These are phyloP conservation scores for Hypocreales sp. DNA, from an alignment of 2,329 filamentous ascomycete genomes.

Conservation along the genomic window DNA sequence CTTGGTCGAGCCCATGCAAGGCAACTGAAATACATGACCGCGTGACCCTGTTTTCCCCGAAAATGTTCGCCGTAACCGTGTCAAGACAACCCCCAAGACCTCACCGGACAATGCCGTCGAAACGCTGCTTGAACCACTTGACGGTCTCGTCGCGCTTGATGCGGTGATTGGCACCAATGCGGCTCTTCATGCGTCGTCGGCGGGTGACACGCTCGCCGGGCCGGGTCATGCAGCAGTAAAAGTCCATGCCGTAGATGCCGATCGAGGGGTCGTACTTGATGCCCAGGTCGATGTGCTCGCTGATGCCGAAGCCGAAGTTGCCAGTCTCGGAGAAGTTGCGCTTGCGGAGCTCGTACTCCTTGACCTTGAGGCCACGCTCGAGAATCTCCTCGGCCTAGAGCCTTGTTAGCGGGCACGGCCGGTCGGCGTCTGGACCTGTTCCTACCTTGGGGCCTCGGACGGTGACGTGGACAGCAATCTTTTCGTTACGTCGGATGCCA, in stretches of 20 bases:
- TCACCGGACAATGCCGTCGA: conserved; percentile 99
- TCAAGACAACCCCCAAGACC: conserved; percentile 21
- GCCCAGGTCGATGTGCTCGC: conserved; percentile 99
- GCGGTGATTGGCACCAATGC: conserved; percentile 75
- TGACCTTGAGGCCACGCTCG: conserved; percentile 99
- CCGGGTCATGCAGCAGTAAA: conserved; percentile 99
- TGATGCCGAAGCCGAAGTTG: conserved; percentile 99
- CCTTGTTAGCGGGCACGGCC: conserved; percentile 9
- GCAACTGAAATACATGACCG: conserved; percentile 26
- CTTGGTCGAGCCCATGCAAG: conserved; percentile 34
- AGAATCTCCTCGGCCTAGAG: conserved; percentile 89
- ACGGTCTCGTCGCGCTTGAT: conserved; percentile 92
- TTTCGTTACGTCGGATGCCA: conserved; percentile 99
- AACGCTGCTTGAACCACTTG: conserved; percentile 86
- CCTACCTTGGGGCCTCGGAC: conserved; percentile 84
- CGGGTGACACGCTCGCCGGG: conserved; percentile 96
- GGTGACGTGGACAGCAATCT: conserved; percentile 98
- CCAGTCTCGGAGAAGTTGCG: conserved; percentile 99
- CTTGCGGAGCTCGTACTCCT: conserved; percentile 99
- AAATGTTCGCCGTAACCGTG: conserved; percentile 23
- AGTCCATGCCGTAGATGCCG: conserved; percentile 99
- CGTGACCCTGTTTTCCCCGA: conserved; percentile 15
- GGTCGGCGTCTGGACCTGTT: conserved; percentile 2
- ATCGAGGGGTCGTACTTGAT: conserved; percentile 99
- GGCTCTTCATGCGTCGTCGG: conserved; percentile 79